Evolutionary conservation across 148 eudicot species (phyloP).

Genomic region (Polygonum maritimum): DNA sequence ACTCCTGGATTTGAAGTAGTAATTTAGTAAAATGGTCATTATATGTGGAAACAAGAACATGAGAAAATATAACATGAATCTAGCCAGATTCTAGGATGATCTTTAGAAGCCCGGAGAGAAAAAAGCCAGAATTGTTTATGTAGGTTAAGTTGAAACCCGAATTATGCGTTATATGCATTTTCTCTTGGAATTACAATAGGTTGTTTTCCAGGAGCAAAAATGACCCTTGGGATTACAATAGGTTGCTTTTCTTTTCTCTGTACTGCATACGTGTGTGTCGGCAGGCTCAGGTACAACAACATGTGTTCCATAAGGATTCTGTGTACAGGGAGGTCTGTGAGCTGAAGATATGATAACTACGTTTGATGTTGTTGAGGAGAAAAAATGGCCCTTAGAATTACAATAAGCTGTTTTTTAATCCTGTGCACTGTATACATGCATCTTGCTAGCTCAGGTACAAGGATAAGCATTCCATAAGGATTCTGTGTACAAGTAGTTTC

Average conservation of each 20-base stretch:
- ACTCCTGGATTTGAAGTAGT: background rate
- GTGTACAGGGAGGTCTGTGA: too few species aligned
- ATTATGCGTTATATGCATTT: background rate
- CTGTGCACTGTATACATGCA: background rate
- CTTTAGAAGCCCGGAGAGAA: background rate
- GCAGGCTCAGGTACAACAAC: background rate
- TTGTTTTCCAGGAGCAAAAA: background rate
- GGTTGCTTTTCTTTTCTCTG: background rate
- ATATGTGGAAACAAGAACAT: background rate
- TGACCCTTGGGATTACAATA: background rate
- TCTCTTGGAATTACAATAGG: background rate
- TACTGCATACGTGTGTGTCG: background rate
- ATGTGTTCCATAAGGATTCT: background rate
- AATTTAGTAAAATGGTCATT: conserved; percentile 1
- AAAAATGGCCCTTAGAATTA: background rate
- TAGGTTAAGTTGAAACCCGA: background rate
- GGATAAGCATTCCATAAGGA: background rate
- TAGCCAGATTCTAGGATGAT: background rate
- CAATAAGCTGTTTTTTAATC: background rate
- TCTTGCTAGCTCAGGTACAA: background rate
- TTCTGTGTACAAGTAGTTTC: too few species aligned
- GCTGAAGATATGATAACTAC: background rate
- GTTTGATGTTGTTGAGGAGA: background rate
- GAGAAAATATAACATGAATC: background rate
- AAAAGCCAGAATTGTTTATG: background rate